Evolutionary conservation across 345 rosid species (phyloP).

Genomic region (Pistacia integerrima): DNA sequence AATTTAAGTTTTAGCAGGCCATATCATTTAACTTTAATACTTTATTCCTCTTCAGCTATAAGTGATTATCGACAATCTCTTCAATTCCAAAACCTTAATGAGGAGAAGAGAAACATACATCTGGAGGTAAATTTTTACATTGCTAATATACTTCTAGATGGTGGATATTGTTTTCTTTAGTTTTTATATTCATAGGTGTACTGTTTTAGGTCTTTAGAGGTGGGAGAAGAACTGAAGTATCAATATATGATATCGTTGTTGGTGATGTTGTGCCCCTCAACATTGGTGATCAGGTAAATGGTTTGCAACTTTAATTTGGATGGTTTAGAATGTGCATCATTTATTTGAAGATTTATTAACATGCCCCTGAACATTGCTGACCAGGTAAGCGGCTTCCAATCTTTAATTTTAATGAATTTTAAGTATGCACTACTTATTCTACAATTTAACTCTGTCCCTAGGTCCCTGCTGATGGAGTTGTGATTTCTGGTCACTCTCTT

Average conservation of each 20-base stretch:
- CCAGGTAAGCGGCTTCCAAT: no score
- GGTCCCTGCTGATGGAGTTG: constrained; percentile 98
- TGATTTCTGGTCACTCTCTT: constrained; percentile 82
- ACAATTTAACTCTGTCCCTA: constrained; percentile 19
- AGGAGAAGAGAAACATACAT: constrained; percentile 93
- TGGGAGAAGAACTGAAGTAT: constrained; percentile 78
- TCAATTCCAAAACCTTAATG: constrained; percentile 92
- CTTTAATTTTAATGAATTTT: no score
- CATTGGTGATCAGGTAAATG: constrained; percentile 92
- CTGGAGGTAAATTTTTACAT: constrained; percentile 60
- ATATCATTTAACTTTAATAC: background rate
- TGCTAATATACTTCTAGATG: constrained; percentile 5
- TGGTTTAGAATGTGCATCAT: background rate
- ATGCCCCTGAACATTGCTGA: no score
- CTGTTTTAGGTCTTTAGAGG: constrained; percentile 69
- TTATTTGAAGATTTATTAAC: background rate
- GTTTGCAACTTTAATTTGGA: constrained; percentile 9
- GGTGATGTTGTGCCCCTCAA: constrained; percentile 95
- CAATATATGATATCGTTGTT: constrained; percentile 92
- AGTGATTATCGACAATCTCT: constrained; percentile 98
- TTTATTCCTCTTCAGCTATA: constrained; percentile 56
- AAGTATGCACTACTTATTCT: background rate
- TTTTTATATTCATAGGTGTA: constrained; percentile 15
- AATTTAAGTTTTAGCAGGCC: background rate
- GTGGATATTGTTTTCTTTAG: constrained; percentile 10